Conservation (phyloP, 257 asterid genomes). For the Solanum pinnatisectum region DNA sequence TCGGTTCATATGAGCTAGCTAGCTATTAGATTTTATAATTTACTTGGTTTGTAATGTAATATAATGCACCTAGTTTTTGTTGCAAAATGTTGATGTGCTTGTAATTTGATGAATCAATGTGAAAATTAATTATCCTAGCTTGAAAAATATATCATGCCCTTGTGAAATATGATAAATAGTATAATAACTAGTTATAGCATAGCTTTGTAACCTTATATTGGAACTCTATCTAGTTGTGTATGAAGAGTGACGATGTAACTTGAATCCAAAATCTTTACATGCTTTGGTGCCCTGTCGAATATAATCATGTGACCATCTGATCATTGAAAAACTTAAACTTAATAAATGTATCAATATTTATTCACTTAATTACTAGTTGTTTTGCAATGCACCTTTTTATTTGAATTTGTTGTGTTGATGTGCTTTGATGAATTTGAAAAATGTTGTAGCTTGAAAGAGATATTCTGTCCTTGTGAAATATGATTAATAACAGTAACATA, state of each 20-base stretch:
- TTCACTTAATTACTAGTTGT: not conserved
- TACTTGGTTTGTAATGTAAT: not conserved
- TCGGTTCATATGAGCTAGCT: not conserved
- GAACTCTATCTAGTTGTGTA: not conserved
- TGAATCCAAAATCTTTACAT: not conserved
- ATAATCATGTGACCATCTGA: too few relatives aligned
- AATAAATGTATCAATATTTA: too few relatives aligned
- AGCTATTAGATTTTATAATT: not conserved
- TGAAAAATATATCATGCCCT: not conserved
- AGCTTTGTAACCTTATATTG: not conserved
- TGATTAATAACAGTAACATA: not conserved
- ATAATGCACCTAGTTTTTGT: not conserved
- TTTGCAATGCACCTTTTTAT: not conserved
- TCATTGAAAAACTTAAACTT: too few relatives aligned
- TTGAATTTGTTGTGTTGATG: not conserved
- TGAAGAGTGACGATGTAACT: too few relatives aligned
- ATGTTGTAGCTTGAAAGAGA: not conserved
- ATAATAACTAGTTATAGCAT: not conserved
- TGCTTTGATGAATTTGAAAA: not conserved
- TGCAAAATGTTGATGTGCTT: not conserved
- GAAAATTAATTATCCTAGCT: not conserved
- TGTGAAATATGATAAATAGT: not conserved
- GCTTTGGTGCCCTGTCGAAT: not conserved
- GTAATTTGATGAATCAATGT: not conserved
- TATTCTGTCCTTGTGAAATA: not conserved